phyloP scores from a whole-genome alignment of 768 basidiomycete species.

The Boletus edulis region DNA sequence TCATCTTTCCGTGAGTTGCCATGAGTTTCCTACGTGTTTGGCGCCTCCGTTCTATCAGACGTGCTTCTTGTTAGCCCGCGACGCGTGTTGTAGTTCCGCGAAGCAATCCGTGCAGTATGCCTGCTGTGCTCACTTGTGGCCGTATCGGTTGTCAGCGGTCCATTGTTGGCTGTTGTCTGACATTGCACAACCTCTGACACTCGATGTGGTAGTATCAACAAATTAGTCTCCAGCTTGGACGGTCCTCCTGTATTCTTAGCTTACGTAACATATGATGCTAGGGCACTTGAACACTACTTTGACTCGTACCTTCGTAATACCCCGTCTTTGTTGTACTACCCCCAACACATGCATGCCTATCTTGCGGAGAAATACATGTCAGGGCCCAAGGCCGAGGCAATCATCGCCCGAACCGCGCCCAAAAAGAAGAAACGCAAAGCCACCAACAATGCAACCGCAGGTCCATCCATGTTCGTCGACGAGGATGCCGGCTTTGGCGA shows the following conservation, averaged over 20 bases:
- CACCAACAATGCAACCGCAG: slow-evolving; percentile 20
- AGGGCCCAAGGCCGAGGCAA: slow-evolving; percentile 94
- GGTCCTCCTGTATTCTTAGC: neutral
- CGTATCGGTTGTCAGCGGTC: too few species aligned
- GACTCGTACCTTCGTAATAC: neutral
- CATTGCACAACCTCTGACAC: neutral
- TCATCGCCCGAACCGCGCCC: slow-evolving; percentile 61
- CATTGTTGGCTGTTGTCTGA: neutral
- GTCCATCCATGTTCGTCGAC: slow-evolving; percentile 47
- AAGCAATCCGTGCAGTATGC: neutral
- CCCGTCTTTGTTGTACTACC: neutral
- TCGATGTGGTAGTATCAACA: neutral
- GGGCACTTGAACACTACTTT: neutral
- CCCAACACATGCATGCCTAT: slow-evolving; percentile 64
- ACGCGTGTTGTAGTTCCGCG: neutral
- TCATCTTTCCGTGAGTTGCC: slow-evolving; percentile 25
- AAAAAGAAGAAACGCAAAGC: slow-evolving; percentile 71
- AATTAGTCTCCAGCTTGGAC: too few species aligned
- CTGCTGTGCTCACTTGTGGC: neutral
- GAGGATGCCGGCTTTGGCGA: slow-evolving; percentile 73
- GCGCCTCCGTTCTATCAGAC: slow-evolving; percentile 4
- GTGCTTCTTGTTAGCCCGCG: slow-evolving; percentile 2
- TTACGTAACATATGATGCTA: slow-evolving; percentile 4
- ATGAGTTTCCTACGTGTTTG: neutral
- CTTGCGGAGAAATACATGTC: slow-evolving; percentile 94